A percentile compares a stretch with the other conserved stretches of the same genome.
These are phyloP conservation scores for Neophaeococcomyces mojaviensis DNA, from an alignment of 2,329 filamentous ascomycete genomes.

Conservation along the genomic window DNA sequence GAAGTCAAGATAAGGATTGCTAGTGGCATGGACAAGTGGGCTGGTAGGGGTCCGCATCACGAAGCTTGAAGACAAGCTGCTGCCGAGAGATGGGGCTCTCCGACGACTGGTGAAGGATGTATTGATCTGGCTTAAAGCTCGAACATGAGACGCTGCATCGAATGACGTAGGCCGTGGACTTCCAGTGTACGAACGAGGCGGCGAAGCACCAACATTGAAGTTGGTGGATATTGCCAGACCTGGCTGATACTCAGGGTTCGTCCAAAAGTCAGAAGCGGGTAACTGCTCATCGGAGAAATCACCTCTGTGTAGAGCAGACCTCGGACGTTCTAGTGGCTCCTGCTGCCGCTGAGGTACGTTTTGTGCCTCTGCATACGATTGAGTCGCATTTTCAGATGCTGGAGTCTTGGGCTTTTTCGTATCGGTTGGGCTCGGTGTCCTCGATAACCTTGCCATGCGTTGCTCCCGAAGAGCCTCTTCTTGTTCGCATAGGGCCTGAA, in stretches of 20 bases:
- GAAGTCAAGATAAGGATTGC: constrained; percentile 68
- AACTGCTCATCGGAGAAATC: constrained; percentile 30
- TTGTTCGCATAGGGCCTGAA: constrained; percentile 35
- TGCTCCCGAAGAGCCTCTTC: constrained; percentile 26
- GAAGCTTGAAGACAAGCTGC: constrained; percentile 70
- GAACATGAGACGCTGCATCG: neutral
- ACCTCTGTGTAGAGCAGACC: constrained; percentile 14
- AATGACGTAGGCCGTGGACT: constrained; percentile 1
- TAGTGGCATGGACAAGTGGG: constrained; percentile 80
- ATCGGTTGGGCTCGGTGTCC: neutral
- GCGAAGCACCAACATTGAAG: neutral
- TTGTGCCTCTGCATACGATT: neutral
- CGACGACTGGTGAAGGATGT: neutral
- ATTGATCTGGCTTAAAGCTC: constrained; percentile 2
- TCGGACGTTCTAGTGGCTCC: neutral
- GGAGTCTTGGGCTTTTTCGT: neutral
- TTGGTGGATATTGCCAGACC: constrained; percentile 4
- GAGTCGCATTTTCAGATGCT: neutral
- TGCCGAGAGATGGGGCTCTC: constrained; percentile 56
- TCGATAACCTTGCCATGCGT: neutral
- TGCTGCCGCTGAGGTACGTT: neutral
- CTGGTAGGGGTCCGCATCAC: constrained; percentile 83
- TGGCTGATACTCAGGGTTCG: constrained; percentile 1
- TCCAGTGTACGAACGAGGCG: neutral
- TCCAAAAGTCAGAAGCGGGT: constrained; percentile 12